A percentile compares a stretch with the other conserved stretches of the same genome.
These are phyloP conservation scores for Amylostereum chailletii DNA, from an alignment of 1,284 basidiomycete species.

Conservation along the genomic window DNA sequence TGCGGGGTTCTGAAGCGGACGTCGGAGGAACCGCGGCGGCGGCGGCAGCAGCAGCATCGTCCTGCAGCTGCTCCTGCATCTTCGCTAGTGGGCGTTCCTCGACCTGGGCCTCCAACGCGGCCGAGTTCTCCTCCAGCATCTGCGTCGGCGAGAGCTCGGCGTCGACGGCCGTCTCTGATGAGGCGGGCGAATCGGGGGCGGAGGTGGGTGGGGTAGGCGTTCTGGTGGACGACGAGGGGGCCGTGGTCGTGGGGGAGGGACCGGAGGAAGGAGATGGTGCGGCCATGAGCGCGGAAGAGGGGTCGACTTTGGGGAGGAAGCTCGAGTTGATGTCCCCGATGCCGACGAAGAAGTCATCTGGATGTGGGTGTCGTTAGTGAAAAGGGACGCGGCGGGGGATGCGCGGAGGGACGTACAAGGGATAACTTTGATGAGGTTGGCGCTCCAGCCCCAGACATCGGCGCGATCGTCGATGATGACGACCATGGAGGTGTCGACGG, in stretches of 20 bases:
- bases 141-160: conserved; percentile 42
- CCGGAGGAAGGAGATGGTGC: conserved; percentile 3
- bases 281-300: conserved; percentile 29
- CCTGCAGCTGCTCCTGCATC: conserved; percentile 74
- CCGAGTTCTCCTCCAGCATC: conserved; percentile 54
- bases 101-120: conserved; percentile 75
- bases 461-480: conserved; percentile 98
- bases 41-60: conserved; percentile 11
- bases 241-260: conserved; percentile 18
- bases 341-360: conserved; percentile 97
- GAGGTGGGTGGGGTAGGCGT: conserved; percentile 7
- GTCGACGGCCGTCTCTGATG: conserved; percentile 11
- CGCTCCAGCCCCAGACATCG: conserved; percentile 96
- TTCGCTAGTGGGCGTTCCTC: conserved; percentile 84
- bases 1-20: background rate
- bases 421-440: conserved; percentile 93
- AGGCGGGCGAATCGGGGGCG: conserved; percentile 6
- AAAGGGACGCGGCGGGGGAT: conserved; percentile 4
- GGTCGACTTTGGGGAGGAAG: conserved; percentile 74
- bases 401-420: conserved; percentile 61
- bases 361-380: background rate
- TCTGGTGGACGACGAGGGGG: conserved; percentile 4
- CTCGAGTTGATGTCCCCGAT: conserved; percentile 97
- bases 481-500: conserved; percentile 96
- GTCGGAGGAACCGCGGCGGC: no score